Percentiles rank a stretch among this genome's conserved stretches.
These are phyloP conservation scores for Boletales sp. DNA, from an alignment of 768 basidiomycete genomes.

Conservation along the genomic window DNA sequence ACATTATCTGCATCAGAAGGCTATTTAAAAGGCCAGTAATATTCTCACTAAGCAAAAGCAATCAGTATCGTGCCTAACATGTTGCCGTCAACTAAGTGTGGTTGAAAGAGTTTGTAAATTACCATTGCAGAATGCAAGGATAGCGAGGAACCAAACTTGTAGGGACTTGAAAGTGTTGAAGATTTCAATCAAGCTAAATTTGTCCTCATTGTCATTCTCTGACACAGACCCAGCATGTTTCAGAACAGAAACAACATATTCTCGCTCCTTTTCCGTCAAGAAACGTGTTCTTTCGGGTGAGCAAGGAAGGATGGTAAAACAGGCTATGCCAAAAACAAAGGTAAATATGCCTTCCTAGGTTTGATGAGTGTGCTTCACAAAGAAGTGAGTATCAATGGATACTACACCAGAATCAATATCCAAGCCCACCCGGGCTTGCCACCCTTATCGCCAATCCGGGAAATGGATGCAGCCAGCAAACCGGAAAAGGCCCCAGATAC, in stretches of 20 bases:
- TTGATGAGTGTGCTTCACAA: background rate
- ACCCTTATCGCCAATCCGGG: conserved; percentile 47
- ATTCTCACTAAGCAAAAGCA: no score
- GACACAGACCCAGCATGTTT: conserved; percentile 30
- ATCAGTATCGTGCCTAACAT: no score
- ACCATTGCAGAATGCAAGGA: conserved; percentile 53
- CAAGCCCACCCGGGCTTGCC: conserved; percentile 59
- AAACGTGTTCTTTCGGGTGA: conserved; percentile 45
- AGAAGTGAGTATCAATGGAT: background rate
- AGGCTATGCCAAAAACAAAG: conserved; percentile 47
- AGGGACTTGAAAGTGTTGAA: conserved; percentile 43
- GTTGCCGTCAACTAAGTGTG: no score
- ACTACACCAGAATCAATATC: conserved; percentile 50
- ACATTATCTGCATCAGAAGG: no score
- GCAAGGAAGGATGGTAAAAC: conserved; percentile 48
- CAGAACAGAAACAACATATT: conserved; percentile 35
- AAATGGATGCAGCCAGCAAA: conserved; percentile 56
- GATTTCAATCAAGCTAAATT: conserved; percentile 59
- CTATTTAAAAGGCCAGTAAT: no score
- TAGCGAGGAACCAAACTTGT: conserved; percentile 50
- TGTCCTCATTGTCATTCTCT: conserved; percentile 40
- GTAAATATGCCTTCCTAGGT: conserved; percentile 60
- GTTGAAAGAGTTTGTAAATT: conserved; percentile 13
- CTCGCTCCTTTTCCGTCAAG: conserved; percentile 47
- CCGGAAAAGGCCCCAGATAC: conserved; percentile 63